Base-by-base conservation (phyloP, 2,329 filamentous ascomycete species). In the Penicillium sp. region DNA sequence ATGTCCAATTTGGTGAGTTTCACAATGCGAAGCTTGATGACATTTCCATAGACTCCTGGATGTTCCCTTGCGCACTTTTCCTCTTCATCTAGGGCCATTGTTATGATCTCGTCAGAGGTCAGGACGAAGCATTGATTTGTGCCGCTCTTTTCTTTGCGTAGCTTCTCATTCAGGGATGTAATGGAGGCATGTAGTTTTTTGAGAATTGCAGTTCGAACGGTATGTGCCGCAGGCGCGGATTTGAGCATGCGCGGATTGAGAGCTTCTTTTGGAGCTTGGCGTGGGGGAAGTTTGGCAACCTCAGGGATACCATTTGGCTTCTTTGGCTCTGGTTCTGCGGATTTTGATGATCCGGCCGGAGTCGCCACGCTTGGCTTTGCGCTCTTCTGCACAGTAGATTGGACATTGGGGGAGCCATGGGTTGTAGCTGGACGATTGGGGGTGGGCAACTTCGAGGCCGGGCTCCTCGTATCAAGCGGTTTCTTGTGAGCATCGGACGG, bases 21-120 rank as follows among this genome's bases (percentile, higher is more conserved):
- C 63, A 88, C 81, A 54, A 97, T 88, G 32, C 86, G 86, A 60
- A 91, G 89, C 68, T 92, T 95, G 70, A 97, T 85, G 24, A 92
- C 79, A 64, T 96, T 96, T 7, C 82, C 79, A 67, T 99, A 99
- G 27, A 97, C 84, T 0, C 81, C 74, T 1, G 81, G 75, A 55
- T 87, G 87, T 14, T 87, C 84, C 11, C 79, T 79, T 1, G 92
- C 92, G 7, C 85, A 77, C 34, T 83, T 83, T 68, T 96, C 86
- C 74, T 99, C 95, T 56, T 92, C 85, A 48, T 81, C 75, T n/a
- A 78, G 57, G 11, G 77, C 74, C 72, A 78, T 75, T 13, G 67
- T 72, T 22, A 78, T 64, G 36, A 80, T 62, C 59, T 81, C 75
- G 51, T 79, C 68, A 1, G 72, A 54, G 7, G 69, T 73, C 7